Conservation (phyloP, 2,329 filamentous ascomycete genomes). For the Colletotrichum sp. region DNA sequence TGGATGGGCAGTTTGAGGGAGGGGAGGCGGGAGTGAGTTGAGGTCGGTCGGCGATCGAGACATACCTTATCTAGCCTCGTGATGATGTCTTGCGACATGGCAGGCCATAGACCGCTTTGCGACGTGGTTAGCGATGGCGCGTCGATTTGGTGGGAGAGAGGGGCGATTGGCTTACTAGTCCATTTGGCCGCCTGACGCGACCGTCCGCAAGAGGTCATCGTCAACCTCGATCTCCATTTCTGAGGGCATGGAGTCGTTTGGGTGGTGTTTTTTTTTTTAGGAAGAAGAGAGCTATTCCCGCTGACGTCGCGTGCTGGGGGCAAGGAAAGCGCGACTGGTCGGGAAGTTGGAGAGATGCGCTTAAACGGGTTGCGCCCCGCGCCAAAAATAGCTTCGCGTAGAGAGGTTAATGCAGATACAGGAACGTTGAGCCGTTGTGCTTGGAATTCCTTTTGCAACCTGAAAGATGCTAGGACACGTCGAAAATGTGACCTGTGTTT, state of each 20-base stretch:
- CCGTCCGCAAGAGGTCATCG: conserved; percentile 50
- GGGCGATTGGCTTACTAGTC: conserved; percentile 54
- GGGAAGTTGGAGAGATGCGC: neutral
- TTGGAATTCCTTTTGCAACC: neutral
- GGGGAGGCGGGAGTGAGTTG: neutral
- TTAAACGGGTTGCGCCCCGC: neutral
- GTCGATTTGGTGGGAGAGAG: neutral
- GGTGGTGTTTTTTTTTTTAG: neutral
- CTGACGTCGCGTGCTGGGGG: conserved; percentile 16
- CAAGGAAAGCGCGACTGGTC: conserved; percentile 3
- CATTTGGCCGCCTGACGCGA: conserved; percentile 58
- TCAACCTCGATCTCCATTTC: conserved; percentile 63
- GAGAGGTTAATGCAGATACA: neutral
- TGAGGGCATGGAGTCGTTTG: neutral
- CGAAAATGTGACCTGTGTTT: neutral
- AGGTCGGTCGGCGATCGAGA: neutral
- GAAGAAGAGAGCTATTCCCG: neutral
- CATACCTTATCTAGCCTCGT: conserved; percentile 69
- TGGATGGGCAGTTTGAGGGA: neutral
- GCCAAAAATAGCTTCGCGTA: neutral
- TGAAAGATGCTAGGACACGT: neutral
- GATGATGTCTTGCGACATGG: conserved; percentile 68
- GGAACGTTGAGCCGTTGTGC: neutral
- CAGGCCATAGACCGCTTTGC: conserved; percentile 71
- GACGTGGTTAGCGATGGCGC: conserved; percentile 29